Evolutionary conservation across 2,329 filamentous ascomycete genomes (phyloP), one percentile per base, ranked within the genome.

Genomic region (Ophiocordyceps robertsii): DNA sequence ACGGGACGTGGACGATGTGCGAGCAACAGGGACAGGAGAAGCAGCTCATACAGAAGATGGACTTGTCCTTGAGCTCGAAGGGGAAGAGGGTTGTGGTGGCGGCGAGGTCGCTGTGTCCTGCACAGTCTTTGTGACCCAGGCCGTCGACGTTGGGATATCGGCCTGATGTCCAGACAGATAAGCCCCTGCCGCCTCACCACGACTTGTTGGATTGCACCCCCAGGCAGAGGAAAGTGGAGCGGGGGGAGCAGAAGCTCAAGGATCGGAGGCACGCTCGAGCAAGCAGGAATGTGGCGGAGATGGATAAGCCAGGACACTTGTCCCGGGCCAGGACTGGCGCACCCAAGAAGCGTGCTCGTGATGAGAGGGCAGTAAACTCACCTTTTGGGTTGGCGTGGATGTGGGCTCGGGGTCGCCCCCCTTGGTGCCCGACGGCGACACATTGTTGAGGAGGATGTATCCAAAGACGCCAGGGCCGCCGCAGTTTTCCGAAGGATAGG

Each of bases 401-500:
- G 56, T 46, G 29, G 54, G 47, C 37, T 43, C 37, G 11, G 45
- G 44, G 37, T 45, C 47, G 40, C 56, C 47, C 39, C 57, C 55
- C 38, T 50, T 48, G 14, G 80, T 85, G 33, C 81, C 80, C 6
- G 75, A 73, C 3, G 80, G 73, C 13, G 49, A 16, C 4, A 63
- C 44, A 29, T 63, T 65, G 42, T 56, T 58, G 13, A 84, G 59
- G 21, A 66, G 53, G 43, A 89, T 68, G 56, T 90, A 90, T 40
- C 77, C 81, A 53, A 66, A 90, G 4, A 79, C 53, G 38, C 65
- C 67, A 29, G 67, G 49, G 31, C 74, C 77, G 46, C 84, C 84
- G 53, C 84, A 90, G 11, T 66, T 60, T 48, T 89, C 82, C 1
- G 41, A 30, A 0, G 75, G 75, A 54, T 72, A 90, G n/a, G 82